These are phyloP conservation scores for Penicillium polonicum DNA, from an alignment of 2,329 filamentous ascomycete genomes.

Conservation along the genomic window DNA sequence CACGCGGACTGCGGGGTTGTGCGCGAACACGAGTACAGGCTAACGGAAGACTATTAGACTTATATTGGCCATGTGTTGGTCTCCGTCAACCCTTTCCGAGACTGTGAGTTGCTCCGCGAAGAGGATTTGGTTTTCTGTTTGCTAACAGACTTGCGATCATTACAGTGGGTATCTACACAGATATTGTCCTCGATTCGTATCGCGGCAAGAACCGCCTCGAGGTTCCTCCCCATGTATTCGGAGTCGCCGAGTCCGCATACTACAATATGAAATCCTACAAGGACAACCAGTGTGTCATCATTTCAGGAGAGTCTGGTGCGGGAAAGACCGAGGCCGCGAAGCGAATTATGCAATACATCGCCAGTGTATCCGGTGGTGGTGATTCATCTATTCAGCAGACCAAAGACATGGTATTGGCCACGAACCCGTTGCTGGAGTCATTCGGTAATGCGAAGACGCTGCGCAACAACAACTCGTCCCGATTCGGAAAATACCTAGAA, in stretches of 20 bases:
- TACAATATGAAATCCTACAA: slow-evolving; percentile 99
- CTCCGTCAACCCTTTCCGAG: slow-evolving; percentile 96
- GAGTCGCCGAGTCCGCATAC: slow-evolving; percentile 92
- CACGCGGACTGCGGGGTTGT: slow-evolving; percentile 16
- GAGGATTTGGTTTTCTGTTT: not conserved
- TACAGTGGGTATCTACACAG: slow-evolving; percentile 90
- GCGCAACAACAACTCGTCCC: slow-evolving; percentile 97
- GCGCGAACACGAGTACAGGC: slow-evolving; percentile 16
- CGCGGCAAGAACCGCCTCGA: slow-evolving; percentile 96
- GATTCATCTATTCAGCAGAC: slow-evolving; percentile 90
- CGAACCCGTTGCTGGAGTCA: slow-evolving; percentile 92
- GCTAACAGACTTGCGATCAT: slow-evolving; percentile 36
- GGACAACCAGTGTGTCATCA: slow-evolving; percentile 99
- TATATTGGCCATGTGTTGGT: slow-evolving; percentile 99
- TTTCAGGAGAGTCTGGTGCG: slow-evolving; percentile 95
- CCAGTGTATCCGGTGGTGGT: slow-evolving; percentile 83
- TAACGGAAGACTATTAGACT: slow-evolving; percentile 54
- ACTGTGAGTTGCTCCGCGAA: slow-evolving; percentile 55
- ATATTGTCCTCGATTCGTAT: slow-evolving; percentile 88
- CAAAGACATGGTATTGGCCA: slow-evolving; percentile 99
- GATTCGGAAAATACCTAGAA: slow-evolving; percentile 97
- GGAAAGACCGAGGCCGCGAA: slow-evolving; percentile 99
- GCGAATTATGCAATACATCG: slow-evolving; percentile 99
- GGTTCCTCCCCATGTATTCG: slow-evolving; percentile 91
- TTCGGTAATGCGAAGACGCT: slow-evolving; percentile 98